A percentile compares a stretch with the other conserved stretches of the same genome.
Evolutionary conservation across 345 rosid species (phyloP).

Genomic region (Aegle marmelos): DNA sequence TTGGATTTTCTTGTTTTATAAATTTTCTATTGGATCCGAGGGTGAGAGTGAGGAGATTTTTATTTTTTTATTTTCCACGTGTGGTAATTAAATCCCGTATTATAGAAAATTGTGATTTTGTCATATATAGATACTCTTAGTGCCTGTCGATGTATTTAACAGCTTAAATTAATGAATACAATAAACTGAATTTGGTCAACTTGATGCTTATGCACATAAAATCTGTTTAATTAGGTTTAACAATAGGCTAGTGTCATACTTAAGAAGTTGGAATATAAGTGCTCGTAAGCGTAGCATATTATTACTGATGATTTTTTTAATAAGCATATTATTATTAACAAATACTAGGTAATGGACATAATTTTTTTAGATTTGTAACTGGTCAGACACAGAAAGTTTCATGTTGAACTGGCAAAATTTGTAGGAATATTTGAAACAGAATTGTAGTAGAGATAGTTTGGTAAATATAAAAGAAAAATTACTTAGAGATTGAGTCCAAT

Average conservation of each 20-base stretch:
- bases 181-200: not conserved
- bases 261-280: too few relatives aligned
- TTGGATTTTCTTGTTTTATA: not conserved
- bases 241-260: too few relatives aligned
- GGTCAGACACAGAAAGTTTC: not conserved
- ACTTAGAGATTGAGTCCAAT: not conserved
- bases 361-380: not conserved
- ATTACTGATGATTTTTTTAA: too few relatives aligned
- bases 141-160: not conserved
- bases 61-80: too few relatives aligned
- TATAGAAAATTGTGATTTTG: not conserved
- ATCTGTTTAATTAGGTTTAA: not conserved
- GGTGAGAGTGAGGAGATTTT: too few relatives aligned
- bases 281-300: too few relatives aligned
- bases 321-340: too few relatives aligned
- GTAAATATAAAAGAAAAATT: not conserved
- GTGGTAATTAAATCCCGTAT: not conserved
- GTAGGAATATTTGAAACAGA: not conserved
- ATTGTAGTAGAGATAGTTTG: not conserved
- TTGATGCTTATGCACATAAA: not conserved
- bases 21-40: not conserved
- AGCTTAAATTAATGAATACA: too few relatives aligned
- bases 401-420: not conserved
- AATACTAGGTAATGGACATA: too few relatives aligned
- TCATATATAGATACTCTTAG: too few relatives aligned